Conservation (phyloP, 257 asterid genomes). For the Solanum chaucha region DNA sequence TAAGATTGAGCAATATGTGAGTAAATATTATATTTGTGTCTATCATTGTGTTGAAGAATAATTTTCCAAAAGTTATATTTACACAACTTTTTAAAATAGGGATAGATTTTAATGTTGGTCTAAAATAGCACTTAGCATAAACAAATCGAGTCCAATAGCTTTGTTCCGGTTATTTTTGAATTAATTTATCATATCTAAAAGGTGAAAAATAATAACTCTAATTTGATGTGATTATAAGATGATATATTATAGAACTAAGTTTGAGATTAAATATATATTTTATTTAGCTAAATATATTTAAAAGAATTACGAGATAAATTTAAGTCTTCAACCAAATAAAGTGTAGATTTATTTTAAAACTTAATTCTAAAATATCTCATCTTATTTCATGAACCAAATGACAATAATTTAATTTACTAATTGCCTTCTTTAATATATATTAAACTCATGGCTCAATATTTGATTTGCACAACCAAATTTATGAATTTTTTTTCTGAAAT, state of each 20-base stretch:
- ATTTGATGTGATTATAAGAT: not conserved
- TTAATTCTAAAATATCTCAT: too few relatives aligned
- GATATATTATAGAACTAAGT: not conserved
- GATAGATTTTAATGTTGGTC: not conserved
- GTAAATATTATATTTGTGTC: too few relatives aligned
- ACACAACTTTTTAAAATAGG: not conserved
- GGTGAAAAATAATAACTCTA: not conserved
- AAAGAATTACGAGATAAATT: too few relatives aligned
- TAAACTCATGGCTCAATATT: not conserved
- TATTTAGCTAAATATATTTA: too few relatives aligned
- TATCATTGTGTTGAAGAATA: too few relatives aligned
- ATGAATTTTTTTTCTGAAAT: not conserved
- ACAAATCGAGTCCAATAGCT: not conserved
- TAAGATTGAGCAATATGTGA: too few relatives aligned
- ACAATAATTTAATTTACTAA: too few relatives aligned
- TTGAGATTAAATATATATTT: too few relatives aligned
- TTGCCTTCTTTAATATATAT: not conserved
- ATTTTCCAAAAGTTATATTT: not conserved
- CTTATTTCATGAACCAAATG: not conserved
- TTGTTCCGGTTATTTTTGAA: not conserved
- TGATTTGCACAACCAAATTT: not conserved
- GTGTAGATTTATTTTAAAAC: too few relatives aligned
- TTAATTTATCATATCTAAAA: too few relatives aligned
- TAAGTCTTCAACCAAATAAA: too few relatives aligned
- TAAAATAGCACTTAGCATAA: not conserved